phyloP scores from a whole-genome alignment of 768 basidiomycete species.

The Pulveroboletus sp. region DNA sequence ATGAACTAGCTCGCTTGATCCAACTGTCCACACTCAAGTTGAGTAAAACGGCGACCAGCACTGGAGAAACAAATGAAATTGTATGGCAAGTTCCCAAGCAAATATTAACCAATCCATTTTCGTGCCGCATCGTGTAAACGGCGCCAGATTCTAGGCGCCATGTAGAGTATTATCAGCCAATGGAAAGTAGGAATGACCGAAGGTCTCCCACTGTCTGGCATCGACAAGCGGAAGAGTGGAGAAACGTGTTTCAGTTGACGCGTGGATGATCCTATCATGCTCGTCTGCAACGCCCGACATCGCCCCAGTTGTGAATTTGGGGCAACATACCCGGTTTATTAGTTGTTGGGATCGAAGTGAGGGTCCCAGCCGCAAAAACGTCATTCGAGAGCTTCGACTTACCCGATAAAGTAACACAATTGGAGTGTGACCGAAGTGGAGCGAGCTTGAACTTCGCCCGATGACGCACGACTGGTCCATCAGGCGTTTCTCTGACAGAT shows the following conservation, averaged over 20 bases:
- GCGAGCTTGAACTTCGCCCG: slow-evolving; percentile 1
- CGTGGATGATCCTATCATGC: slow-evolving; percentile 1
- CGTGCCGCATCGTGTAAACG: too few species aligned
- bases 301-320: neutral
- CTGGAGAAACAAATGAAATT: neutral
- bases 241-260: slow-evolving; percentile 20
- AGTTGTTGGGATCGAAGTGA: neutral
- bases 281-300: neutral
- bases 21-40: too few species aligned
- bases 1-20: too few species aligned
- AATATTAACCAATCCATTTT: neutral
- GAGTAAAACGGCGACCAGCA: neutral
- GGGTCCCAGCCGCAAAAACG: neutral
- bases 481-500: slow-evolving; percentile 5
- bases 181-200: neutral
- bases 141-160: too few species aligned
- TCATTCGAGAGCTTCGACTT: neutral
- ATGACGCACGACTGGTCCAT: neutral
- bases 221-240: slow-evolving; percentile 20
- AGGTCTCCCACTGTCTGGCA: slow-evolving; percentile 5
- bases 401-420: neutral
- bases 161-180: slow-evolving; percentile 5
- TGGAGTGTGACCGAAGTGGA: too few species aligned
- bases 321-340: neutral
- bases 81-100: neutral